Conservation (phyloP, 2,329 filamentous ascomycete genomes). For the Fusarium incarnatum region DNA sequence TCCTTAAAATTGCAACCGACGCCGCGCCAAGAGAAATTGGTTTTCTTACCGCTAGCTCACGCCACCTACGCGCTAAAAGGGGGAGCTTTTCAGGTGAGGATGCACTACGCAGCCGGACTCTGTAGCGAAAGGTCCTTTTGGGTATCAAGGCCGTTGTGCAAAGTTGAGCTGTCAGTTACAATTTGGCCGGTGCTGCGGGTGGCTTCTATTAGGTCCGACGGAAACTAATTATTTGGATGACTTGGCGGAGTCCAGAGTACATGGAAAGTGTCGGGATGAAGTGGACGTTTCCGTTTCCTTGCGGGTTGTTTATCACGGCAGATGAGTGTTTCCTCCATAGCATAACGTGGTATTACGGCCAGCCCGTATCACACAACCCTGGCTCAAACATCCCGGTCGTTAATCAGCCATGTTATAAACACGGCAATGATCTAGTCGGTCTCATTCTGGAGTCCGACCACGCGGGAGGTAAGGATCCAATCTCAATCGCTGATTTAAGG, state of each 20-base stretch:
- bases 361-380: constrained; percentile 8
- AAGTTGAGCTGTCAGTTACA: not conserved
- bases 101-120: not conserved
- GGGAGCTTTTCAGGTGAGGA: constrained; percentile 3
- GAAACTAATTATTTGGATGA: not conserved
- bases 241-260: not conserved
- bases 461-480: not conserved
- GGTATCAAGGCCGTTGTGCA: constrained; percentile 20
- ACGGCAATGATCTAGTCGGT: not conserved
- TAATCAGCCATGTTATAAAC: constrained; percentile 14
- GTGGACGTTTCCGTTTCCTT: not conserved
- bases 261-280: not conserved
- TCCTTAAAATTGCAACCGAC: constrained; percentile 28
- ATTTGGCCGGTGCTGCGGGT: not conserved
- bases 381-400: constrained; percentile 11
- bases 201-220: constrained; percentile 1
- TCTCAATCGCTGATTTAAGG: not conserved
- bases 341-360: constrained; percentile 10
- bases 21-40: constrained; percentile 29
- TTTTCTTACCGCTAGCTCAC: constrained; percentile 39
- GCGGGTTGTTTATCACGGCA: not conserved
- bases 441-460: not conserved
- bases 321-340: not conserved
- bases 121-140: constrained; percentile 10
- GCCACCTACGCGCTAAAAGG: constrained; percentile 40